Evolutionary conservation across 805 yeast genomes (phyloP).

Genomic region (Yarrowia sp.): DNA sequence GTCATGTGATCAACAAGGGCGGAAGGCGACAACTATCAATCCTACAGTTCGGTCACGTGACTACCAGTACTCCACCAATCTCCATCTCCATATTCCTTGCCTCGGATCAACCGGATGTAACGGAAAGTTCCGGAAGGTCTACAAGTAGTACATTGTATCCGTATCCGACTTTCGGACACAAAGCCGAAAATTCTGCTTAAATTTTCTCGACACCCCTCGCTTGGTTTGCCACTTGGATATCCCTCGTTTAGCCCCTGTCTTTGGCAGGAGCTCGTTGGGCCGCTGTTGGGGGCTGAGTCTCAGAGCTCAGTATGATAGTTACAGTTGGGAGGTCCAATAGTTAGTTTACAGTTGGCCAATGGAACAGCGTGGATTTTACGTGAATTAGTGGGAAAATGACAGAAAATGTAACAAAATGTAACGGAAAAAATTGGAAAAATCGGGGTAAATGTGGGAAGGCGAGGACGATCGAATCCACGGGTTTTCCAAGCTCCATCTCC

Average conservation of each 20-base stretch:
- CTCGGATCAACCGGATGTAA: not conserved
- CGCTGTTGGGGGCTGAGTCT: conserved; percentile 6
- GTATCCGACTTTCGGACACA: too few species aligned
- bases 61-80: too few species aligned
- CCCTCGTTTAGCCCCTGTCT: not conserved
- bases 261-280: not conserved
- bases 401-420: conserved; percentile 5
- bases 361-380: conserved; percentile 8
- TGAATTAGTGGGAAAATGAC: not conserved
- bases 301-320: conserved; percentile 19
- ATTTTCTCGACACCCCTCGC: too few species aligned
- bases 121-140: not conserved
- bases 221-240: not conserved
- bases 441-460: too few species aligned
- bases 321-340: conserved; percentile 4
- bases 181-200: too few species aligned
- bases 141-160: too few species aligned
- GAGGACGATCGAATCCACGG: too few species aligned
- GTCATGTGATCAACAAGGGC: not conserved
- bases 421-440: conserved; percentile 3
- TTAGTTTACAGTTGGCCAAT: conserved; percentile 27
- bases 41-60: too few species aligned
- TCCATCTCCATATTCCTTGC: too few species aligned
- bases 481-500: too few species aligned
- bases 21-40: too few species aligned